Conservation (phyloP, 768 basidiomycete species). For the Serpula lacrymans region DNA sequence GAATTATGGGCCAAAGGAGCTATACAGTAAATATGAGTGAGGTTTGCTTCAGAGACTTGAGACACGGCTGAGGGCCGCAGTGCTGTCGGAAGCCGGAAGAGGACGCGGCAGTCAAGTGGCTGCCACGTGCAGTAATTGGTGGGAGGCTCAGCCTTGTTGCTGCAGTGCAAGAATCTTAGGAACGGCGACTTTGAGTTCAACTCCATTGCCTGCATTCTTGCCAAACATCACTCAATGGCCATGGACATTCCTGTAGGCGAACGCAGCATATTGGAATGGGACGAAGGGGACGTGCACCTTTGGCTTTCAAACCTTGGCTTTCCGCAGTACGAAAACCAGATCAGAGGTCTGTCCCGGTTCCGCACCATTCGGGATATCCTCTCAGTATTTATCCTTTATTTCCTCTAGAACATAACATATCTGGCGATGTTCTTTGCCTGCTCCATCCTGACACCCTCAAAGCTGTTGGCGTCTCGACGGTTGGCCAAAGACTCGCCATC, state of each 20-base stretch:
- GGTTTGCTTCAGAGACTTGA: no score
- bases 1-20: conserved; percentile 15
- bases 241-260: conserved; percentile 28
- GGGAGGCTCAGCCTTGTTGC: no score
- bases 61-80: no score
- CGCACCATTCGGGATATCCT: conserved; percentile 8
- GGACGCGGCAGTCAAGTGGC: not conserved
- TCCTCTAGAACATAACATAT: conserved; percentile 79
- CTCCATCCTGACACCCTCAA: conserved; percentile 84
- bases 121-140: not conserved
- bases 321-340: conserved; percentile 79
- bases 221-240: conserved; percentile 14
- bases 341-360: conserved; percentile 56
- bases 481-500: conserved; percentile 89
- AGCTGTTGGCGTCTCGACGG: conserved; percentile 81
- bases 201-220: no score
- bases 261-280: conserved; percentile 58
- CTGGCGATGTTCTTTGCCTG: conserved; percentile 83
- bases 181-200: no score
- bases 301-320: conserved; percentile 78
- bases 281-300: conserved; percentile 72
- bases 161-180: no score
- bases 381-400: not conserved
- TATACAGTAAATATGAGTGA: no score
- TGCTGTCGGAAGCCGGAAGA: no score